Base-by-base conservation (phyloP, 257 asterid species). In the Linderniella brevidens region DNA sequence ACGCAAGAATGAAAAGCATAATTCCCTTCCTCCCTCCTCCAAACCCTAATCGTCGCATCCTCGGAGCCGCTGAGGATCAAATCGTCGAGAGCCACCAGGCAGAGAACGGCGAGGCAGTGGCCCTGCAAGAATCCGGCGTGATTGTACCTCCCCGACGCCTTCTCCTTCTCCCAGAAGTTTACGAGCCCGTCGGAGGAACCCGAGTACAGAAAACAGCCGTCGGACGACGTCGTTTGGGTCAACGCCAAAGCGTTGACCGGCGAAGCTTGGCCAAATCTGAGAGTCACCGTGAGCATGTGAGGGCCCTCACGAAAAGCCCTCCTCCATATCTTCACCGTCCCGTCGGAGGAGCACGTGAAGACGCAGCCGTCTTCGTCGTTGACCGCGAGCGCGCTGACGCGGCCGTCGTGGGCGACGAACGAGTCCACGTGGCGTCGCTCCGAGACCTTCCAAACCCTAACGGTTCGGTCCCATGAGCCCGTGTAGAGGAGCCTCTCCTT, bases 111-210 rank as follows among this genome's bases (percentile, higher is more conserved):
- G 54, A 81, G 77, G 43, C 72, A 79, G 58, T 77, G 93, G 1
- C 88, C 88, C 44, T 74, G 85, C 39, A 81, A 32, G 52, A 81
- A 74, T 0, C 93, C 92, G 0, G 60, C 65, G 11, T 80, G 92
- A 11, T 79, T 79, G 41, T 70, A 79, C 57, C 86, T 62, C 14
- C 86, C 82, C 0, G 92, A 79, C 29, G 61, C 66, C 25, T 53
- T 63, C 47, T 79, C 92, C 66, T 79, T 79, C 46, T 73, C 76
- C 92, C 92, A 80, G 57, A 66, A 71, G 59, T 80, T 80, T 35
- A 80, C 68, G 55, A 80, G 71, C 29, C 92, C 92, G 36, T 80
- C 83, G 1, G 87, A 77, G 0, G 92, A 80, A 10, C 86, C 92
- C 0, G 87, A 76, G 37, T 80, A 80, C 36, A 79, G 73, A 48